Base-by-base conservation (phyloP, 2,329 filamentous ascomycete species). In the Epichloe coenophiala region DNA sequence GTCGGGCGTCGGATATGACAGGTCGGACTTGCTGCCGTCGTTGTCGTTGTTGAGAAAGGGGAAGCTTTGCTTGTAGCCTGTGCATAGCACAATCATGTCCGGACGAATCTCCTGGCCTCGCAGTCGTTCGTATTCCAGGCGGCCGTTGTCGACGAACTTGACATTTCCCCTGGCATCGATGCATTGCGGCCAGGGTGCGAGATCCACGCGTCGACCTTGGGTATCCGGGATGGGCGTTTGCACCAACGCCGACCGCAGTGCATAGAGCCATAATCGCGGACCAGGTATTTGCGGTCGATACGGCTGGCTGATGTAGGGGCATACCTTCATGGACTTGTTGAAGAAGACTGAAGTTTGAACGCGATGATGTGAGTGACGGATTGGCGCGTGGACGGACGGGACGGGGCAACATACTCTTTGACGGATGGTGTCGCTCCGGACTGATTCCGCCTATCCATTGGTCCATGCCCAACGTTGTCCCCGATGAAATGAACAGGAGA, bases 21-120 rank as follows among this genome's bases (percentile, higher is more conserved):
- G 49, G 12, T 55, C 51, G 11, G 9, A 27, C 4, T 37, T 41
- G 13, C 49, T 41, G 3, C 42, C 21, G 12, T 13, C 8, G 21
- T 36, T 15, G 12, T 15, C 5, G 17, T 39, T 38, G 4, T 58
- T 47, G 1, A 72, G 58, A 56, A 72, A 73, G 0, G 58, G 60
- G 36, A 73, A 71, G 1, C 58, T 59, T n/a, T 69, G 67, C 1
- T 59, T 60, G 54, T 74, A 75, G 0, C 72, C 72, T 1, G 72
- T 74, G 31, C 66, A 67, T 39, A 70, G 64, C 21, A 75, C 59
- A 2, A 74, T 53, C 2, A 74, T 54, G 51, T 74, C 71, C 0
- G 70, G 68, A 6, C 62, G 64, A 36, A 70, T 58, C n/a, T 35
- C 47, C 9, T 58, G 57, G 0, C 54, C 40, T 45, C 59, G 59